Conservation (phyloP, 768 basidiomycete genomes). For the Rhodotorula babjevae region DNA sequence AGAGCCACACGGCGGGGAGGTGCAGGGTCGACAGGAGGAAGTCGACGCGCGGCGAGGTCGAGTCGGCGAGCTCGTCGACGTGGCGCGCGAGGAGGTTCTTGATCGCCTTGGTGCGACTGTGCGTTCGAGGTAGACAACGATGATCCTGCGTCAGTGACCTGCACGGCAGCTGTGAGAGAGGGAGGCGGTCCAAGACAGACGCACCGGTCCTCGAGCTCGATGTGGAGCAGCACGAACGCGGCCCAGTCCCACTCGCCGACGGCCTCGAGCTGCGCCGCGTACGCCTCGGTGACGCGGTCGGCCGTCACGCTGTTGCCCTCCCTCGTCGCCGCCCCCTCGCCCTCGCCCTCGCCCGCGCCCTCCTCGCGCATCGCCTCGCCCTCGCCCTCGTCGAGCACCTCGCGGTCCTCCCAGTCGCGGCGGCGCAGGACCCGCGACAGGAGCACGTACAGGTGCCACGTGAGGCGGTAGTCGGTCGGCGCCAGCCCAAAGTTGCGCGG, state of each 20-base stretch:
- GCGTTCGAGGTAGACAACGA: no score
- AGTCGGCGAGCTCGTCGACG: conserved; percentile 36
- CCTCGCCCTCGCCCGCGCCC: conserved; percentile 30
- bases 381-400: conserved; percentile 63
- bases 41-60: conserved; percentile 30
- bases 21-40: conserved; percentile 63
- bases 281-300: conserved; percentile 73
- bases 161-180: no score
- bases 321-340: conserved; percentile 45
- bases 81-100: conserved; percentile 69
- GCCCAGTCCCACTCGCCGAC: conserved; percentile 77
- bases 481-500: conserved; percentile 71
- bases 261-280: conserved; percentile 79
- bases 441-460: conserved; percentile 90
- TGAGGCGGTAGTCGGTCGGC: conserved; percentile 71
- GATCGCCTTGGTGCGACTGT: conserved; percentile 74
- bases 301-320: conserved; percentile 80
- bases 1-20: conserved; percentile 80
- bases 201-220: conserved; percentile 74
- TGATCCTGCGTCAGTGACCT: no score
- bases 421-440: conserved; percentile 74
- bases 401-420: conserved; percentile 83
- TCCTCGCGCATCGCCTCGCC: conserved; percentile 1
- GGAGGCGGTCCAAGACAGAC: no score
- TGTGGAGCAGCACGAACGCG: conserved; percentile 79